A percentile compares a stretch with the other conserved stretches of the same genome.
phyloP scores from a whole-genome alignment of 805 yeast species.

The Lachancea meyersii region DNA sequence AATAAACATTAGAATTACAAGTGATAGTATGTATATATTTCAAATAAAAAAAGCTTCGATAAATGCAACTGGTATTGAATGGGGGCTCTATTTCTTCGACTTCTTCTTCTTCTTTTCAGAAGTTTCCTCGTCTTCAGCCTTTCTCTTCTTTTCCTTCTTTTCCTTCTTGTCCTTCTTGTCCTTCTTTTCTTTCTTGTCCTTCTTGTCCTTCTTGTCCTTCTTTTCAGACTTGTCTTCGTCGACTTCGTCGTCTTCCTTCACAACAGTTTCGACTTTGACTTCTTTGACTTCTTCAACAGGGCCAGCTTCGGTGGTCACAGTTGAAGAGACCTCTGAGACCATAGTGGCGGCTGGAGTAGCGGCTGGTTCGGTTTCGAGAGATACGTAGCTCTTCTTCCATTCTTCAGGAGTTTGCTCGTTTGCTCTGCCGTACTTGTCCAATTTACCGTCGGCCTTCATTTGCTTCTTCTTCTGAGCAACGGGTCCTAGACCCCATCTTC shows the following conservation, averaged over 20 bases:
- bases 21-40: conserved; percentile 4
- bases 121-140: conserved; percentile 30
- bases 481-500: conserved; percentile 99
- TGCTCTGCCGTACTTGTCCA: conserved; percentile 89
- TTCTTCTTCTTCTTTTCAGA: conserved; percentile 37
- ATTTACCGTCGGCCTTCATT: conserved; percentile 92
- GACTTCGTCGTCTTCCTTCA: conserved; percentile 46
- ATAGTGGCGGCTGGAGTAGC: conserved; percentile 31
- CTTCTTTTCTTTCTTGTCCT: conserved; percentile 49
- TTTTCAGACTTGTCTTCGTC: conserved; percentile 57
- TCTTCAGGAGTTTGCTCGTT: conserved; percentile 90
- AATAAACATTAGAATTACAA: conserved; percentile 6
- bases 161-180: conserved; percentile 49
- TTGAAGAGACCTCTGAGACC: conserved; percentile 32
- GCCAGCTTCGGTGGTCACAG: conserved; percentile 31
- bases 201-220: conserved; percentile 51
- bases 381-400: conserved; percentile 83
- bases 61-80: conserved; percentile 7
- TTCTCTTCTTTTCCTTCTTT: conserved; percentile 33
- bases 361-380: conserved; percentile 52
- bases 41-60: conserved; percentile 1
- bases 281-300: conserved; percentile 41
- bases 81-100: conserved; percentile 35
- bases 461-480: conserved; percentile 98
- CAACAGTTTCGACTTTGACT: conserved; percentile 33